phyloP scores from a whole-genome alignment of 2,329 filamentous ascomycete genomes.

The Thermoascus crustaceus region DNA sequence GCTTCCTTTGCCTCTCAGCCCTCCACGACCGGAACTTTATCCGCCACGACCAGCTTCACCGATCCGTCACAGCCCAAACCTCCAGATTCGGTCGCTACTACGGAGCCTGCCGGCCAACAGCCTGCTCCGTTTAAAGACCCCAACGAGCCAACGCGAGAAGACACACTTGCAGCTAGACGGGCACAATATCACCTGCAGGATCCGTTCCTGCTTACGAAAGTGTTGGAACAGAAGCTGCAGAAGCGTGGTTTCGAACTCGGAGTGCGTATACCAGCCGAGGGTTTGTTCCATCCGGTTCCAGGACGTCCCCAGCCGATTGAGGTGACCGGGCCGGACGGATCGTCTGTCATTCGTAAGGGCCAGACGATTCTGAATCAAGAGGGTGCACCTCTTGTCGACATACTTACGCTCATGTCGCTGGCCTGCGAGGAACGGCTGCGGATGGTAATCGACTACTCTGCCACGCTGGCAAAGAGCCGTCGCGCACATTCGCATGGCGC shows the following conservation, averaged over 20 bases:
- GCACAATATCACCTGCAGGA: conserved; percentile 63
- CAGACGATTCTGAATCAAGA: conserved; percentile 65
- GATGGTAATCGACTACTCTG: conserved; percentile 68
- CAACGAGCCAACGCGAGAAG: conserved; percentile 53
- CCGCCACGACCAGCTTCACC: conserved; percentile 43
- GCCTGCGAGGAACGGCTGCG: conserved; percentile 73
- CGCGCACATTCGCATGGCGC: conserved; percentile 72
- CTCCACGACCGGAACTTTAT: conserved; percentile 34
- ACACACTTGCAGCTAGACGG: conserved; percentile 56
- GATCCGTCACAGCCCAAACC: conserved; percentile 44
- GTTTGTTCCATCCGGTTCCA: conserved; percentile 42
- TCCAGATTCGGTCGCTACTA: conserved; percentile 55
- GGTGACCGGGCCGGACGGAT: conserved; percentile 53
- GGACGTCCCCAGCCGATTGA: conserved; percentile 38
- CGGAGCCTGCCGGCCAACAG: conserved; percentile 58
- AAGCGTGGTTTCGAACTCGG: conserved; percentile 52
- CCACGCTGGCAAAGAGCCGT: conserved; percentile 60
- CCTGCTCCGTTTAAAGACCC: conserved; percentile 57
- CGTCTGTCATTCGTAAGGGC: conserved; percentile 54
- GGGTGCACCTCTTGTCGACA: conserved; percentile 63
- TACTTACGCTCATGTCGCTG: conserved; percentile 73
- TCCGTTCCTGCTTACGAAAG: conserved; percentile 61
- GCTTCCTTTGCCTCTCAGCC: conserved; percentile 33
- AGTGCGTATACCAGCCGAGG: conserved; percentile 50
- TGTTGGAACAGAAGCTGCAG: conserved; percentile 47